Percentiles rank a stretch among this genome's conserved stretches.
phyloP scores from a whole-genome alignment of 1,139 yeast genomes.

The Yamadazyma friedrichii region DNA sequence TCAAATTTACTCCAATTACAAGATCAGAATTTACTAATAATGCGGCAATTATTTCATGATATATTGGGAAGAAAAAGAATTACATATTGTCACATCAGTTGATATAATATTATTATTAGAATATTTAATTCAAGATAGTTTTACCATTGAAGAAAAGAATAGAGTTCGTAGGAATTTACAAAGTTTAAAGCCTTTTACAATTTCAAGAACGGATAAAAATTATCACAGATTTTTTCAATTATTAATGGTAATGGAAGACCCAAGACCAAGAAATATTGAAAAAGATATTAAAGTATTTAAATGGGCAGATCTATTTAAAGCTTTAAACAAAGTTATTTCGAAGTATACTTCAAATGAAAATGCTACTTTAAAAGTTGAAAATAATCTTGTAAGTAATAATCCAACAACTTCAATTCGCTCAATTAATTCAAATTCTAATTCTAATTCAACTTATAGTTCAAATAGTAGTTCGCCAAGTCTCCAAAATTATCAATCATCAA shows the following conservation, averaged over 20 bases:
- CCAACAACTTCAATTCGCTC: background rate
- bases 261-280: conserved; percentile 71
- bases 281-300: conserved; percentile 69
- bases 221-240: conserved; percentile 51
- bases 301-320: conserved; percentile 56
- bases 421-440: background rate
- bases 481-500: no score
- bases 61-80: conserved; percentile 53
- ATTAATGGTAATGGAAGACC: conserved; percentile 64
- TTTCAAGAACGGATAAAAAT: conserved; percentile 49
- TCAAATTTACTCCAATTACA: conserved; percentile 25
- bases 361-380: conserved; percentile 6
- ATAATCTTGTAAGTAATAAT: conserved; percentile 2
- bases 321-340: conserved; percentile 59
- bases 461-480: background rate
- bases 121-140: conserved; percentile 54
- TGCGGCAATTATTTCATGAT: conserved; percentile 55
- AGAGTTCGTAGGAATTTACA: conserved; percentile 68
- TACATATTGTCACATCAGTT: conserved; percentile 62
- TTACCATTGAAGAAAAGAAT: conserved; percentile 68
- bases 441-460: background rate
- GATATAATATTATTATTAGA: conserved; percentile 62
- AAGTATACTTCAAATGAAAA: conserved; percentile 42
- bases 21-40: conserved; percentile 23
- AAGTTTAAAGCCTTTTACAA: conserved; percentile 61